phyloP scores from a whole-genome alignment of 2,329 filamentous ascomycete species.

The Trichoderma oligosporum region DNA sequence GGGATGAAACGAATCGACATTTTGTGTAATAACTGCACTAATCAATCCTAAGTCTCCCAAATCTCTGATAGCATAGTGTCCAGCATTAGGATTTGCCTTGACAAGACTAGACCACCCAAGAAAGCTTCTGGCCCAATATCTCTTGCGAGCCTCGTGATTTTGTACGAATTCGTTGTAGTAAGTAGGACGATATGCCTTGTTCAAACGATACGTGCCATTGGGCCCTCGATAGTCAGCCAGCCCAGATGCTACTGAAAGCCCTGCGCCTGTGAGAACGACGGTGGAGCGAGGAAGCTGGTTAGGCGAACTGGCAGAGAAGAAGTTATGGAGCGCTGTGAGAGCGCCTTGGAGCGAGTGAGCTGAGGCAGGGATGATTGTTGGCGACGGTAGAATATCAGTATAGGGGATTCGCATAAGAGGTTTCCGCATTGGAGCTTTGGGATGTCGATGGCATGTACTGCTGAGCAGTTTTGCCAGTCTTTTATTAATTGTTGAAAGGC shows the following conservation, averaged over 20 bases:
- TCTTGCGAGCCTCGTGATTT: slow-evolving; percentile 78
- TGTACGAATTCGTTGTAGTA: slow-evolving; percentile 87
- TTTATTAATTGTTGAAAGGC: too few relatives aligned
- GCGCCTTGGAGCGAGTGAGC: slow-evolving; percentile 70
- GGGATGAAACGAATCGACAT: slow-evolving; percentile 92
- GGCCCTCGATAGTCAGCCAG: slow-evolving; percentile 87
- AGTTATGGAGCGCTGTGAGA: slow-evolving; percentile 70
- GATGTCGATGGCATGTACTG: neutral
- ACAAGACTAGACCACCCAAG: slow-evolving; percentile 83
- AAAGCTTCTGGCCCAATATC: slow-evolving; percentile 95
- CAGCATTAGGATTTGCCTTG: slow-evolving; percentile 72
- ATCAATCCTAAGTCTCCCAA: slow-evolving; percentile 70
- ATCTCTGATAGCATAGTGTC: slow-evolving; percentile 72
- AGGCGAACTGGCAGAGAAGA: slow-evolving; percentile 63
- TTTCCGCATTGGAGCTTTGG: slow-evolving; percentile 53
- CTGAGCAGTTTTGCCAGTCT: neutral
- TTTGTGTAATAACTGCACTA: slow-evolving; percentile 81
- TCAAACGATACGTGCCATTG: slow-evolving; percentile 88
- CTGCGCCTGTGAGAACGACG: slow-evolving; percentile 69
- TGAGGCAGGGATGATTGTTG: slow-evolving; percentile 67
- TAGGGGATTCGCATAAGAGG: slow-evolving; percentile 86
- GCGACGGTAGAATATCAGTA: slow-evolving; percentile 73
- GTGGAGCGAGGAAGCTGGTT: slow-evolving; percentile 45
- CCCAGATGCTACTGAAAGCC: slow-evolving; percentile 88
- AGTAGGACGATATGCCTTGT: slow-evolving; percentile 84